Evolutionary conservation across 257 asterid genomes (phyloP), one percentile per base, ranked within the genome.

Genomic region (Coffea eugenioides): DNA sequence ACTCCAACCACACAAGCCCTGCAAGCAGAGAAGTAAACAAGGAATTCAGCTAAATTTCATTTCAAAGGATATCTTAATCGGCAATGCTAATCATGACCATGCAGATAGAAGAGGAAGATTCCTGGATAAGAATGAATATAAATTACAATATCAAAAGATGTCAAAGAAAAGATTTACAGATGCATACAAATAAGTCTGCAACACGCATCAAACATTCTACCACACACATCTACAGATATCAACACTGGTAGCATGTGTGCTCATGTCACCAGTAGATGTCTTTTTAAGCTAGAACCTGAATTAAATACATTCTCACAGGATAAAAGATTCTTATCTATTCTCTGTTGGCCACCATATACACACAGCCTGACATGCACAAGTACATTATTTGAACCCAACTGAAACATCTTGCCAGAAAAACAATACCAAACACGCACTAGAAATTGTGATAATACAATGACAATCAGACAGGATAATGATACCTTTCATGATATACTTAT

Each of bases 1-100:
- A 54, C 45, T 12, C 15, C 75, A 23, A 13, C 75, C 69, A 69
- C 41, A 9, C 27, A 36, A n/a, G 23, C 59, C 81, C 81, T 78
- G 77, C 15, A 70, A 78, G 27, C 57, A 76, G 31, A 76, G 23
- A 77, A 71, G n/a, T 0, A 2, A 21, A 51, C 34, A 65, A 20
- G 34, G 16, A 6, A 39, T 41, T 78, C 69, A 54, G 69, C 52
- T 12, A 49, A 12, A 21, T 64, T 46, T 31, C 69, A 59, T 75
- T 41, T n/a, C 57, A 23, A 3, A n/a, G 49, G 57, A 1, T 11
- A 16, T 34, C 27, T 46, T 3, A 75, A 75, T 41, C 57, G 23
- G 23, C 20, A 4, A 36, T 21, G 41, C 10, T 2, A 21, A 21
- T 21, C 11, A 59, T 59, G 12, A 41, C 31, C 46, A 2, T 73